Conservation (phyloP, 1,284 basidiomycete species). For the Lignosus rhinocerotis region DNA sequence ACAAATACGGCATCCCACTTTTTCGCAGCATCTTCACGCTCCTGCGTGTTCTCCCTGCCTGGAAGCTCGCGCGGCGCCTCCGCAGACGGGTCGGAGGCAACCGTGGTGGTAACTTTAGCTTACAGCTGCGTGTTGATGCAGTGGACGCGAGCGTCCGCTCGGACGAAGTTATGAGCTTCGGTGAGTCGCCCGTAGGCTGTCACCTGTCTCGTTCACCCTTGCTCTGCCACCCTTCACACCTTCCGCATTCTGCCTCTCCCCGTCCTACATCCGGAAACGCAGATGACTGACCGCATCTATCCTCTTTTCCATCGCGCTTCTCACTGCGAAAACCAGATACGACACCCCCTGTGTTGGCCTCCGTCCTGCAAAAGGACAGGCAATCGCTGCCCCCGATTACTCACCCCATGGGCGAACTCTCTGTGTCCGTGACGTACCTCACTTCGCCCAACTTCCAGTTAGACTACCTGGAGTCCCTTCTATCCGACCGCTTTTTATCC, state of each 20-base stretch:
- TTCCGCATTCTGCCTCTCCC: background rate
- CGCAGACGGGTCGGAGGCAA: conserved; percentile 44
- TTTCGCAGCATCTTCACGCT: conserved; percentile 76
- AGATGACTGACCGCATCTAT: conserved; percentile 5
- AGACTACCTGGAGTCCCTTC: conserved; percentile 71
- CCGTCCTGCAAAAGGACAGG: conserved; percentile 48
- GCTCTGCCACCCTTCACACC: background rate
- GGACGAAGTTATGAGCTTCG: conserved; percentile 41
- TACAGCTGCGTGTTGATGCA: conserved; percentile 52
- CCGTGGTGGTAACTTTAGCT: conserved; percentile 49
- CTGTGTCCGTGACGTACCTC: conserved; percentile 63
- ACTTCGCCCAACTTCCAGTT: conserved; percentile 66
- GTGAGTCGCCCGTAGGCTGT: conserved; percentile 26
- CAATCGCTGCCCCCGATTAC: conserved; percentile 64
- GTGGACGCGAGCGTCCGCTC: conserved; percentile 32
- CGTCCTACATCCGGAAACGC: conserved; percentile 14
- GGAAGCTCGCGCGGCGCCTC: conserved; percentile 67
- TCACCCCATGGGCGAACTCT: conserved; percentile 66
- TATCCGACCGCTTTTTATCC: conserved; percentile 71
- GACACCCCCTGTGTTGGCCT: conserved; percentile 40
- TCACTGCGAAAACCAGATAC: conserved; percentile 32
- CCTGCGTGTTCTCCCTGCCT: conserved; percentile 69
- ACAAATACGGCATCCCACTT: conserved; percentile 79
- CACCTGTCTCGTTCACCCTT: conserved; percentile 20
- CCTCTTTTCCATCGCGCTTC: conserved; percentile 4